Evolutionary conservation across 1,284 basidiomycete genomes (phyloP).

Genomic region (Malassezia restricta): DNA sequence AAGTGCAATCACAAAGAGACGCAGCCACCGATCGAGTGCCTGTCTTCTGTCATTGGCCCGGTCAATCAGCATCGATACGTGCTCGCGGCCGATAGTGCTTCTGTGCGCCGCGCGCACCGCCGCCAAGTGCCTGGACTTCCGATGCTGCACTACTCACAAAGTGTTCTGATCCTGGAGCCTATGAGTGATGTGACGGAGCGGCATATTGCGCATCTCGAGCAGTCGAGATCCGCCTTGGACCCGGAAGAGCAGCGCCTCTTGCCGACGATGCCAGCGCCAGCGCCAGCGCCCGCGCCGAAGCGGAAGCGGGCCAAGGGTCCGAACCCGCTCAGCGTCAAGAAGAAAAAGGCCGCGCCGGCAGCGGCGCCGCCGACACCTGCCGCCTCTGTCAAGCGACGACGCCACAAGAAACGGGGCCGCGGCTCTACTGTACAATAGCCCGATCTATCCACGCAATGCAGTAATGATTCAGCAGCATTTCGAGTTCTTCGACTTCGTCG

Average conservation of each 20-base stretch:
- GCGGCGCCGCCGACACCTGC: neutral
- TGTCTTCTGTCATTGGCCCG: conserved; percentile 65
- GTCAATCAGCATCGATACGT: conserved; percentile 43
- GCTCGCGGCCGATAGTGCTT: conserved; percentile 23
- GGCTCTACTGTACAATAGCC: conserved; percentile 5
- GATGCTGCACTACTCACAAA: conserved; percentile 37
- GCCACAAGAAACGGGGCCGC: conserved; percentile 14
- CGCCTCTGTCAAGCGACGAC: neutral
- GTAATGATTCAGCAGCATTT: conserved; percentile 43
- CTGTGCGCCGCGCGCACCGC: conserved; percentile 22
- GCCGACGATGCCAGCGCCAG: neutral
- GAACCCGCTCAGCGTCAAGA: conserved; percentile 84
- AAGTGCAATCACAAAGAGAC: conserved; percentile 83
- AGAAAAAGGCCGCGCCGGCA: conserved; percentile 6
- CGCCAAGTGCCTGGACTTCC: conserved; percentile 26
- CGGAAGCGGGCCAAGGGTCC: conserved; percentile 68
- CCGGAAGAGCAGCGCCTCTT: conserved; percentile 17
- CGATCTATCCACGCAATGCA: conserved; percentile 19
- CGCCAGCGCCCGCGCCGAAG: conserved; percentile 42
- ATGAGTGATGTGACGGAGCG: conserved; percentile 33
- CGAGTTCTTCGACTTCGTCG: conserved; percentile 44
- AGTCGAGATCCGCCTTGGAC: conserved; percentile 21
- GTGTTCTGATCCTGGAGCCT: conserved; percentile 42
- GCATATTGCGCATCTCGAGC: conserved; percentile 25
- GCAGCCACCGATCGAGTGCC: conserved; percentile 70